Evolutionary conservation across 148 eudicot species (phyloP), one percentile per base, ranked within the genome.

Genomic region (Limonium bicolor): DNA sequence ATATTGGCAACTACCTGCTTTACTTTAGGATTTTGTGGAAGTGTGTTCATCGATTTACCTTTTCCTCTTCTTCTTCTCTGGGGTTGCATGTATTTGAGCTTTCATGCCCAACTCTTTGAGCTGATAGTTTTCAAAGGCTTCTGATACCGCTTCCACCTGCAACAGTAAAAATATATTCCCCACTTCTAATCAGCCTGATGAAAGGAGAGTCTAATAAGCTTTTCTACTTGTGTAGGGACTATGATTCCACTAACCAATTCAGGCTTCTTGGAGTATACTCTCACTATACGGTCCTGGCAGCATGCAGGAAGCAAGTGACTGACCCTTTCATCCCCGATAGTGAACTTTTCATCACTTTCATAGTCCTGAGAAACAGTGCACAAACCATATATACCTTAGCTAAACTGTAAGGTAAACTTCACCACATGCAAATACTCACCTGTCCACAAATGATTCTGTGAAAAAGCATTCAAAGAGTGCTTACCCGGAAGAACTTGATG

Each of bases 401-500:
- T 17, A 37, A 16, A 14, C 41, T 17, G 16, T 1, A 19, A 16
- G 24, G 16, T 4, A n/a, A n/a, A n/a, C n/a, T n/a, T n/a, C n/a
- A n/a, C n/a, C n/a, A n/a, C n/a, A n/a, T n/a, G n/a, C n/a, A n/a
- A n/a, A n/a, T n/a, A n/a, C n/a, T n/a, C n/a, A n/a, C n/a, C n/a
- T n/a, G n/a, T n/a, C n/a, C n/a, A n/a, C n/a, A n/a, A n/a, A n/a
- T n/a, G n/a, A n/a, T n/a, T n/a, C n/a, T n/a, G n/a, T n/a, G n/a
- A n/a, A n/a, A n/a, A n/a, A n/a, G n/a, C n/a, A n/a, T n/a, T n/a
- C n/a, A n/a, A n/a, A n/a, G n/a, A n/a, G n/a, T n/a, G n/a, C n/a
- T 12, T 75, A 90, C 99, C 99, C 80, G 44, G 40, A 85, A 90
- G 63, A 90, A 90, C 2, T 58, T 78, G 76, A 80, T n/a, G n/a